Base-by-base conservation (phyloP, 202 grass and related monocot species). In the Dendrocalamus latiflorus region DNA sequence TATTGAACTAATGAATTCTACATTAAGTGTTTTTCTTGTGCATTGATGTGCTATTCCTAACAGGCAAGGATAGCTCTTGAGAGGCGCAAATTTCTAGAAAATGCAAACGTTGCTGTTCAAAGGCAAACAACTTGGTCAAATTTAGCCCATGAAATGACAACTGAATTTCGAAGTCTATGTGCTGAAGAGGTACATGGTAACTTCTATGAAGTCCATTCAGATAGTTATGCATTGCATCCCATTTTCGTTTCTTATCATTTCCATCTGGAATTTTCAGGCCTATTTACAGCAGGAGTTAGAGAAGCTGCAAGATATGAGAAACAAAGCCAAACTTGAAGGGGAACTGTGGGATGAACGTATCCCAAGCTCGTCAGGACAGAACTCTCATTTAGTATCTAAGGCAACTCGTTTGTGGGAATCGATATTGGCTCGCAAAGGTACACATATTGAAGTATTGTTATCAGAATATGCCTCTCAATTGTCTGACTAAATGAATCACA, bases 51-150 rank as follows among this genome's bases (percentile, higher is more conserved):
- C 49, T 83, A 38, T 69, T 81, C 44, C 34, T 57, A 88, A 83
- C 85, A 99, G 96, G 96, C 96, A 76, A 93, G 96, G 84, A 99
- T 99, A 82, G 93, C 96, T 75, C 86, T 99, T 41, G 96, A 99
- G 81, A 93, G 96, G 84, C 89, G 93, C 62, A 99, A 89, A 74
- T 99, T 99, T 92, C 67, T 99, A 47, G 86, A 99, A 78, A 99
- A 99, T 89, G 93, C 96, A 64, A 99, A 88, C 47, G 81, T 92
- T 73, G 96, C 93, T 81, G 93, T 96, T 84, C 91, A 91, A 77
- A 94, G 93, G 70, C 96, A 99, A 82, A 89, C 84, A 37, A 92
- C 88, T 20, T 99, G 96, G 96, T 96, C 91, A n/a, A n/a, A n/a
- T n/a, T n/a, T n/a, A n/a, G n/a, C n/a, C n/a, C n/a, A n/a, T n/a